Evolutionary conservation across 2,329 filamentous ascomycete species (phyloP).

Genomic region (Fusarium sp.): DNA sequence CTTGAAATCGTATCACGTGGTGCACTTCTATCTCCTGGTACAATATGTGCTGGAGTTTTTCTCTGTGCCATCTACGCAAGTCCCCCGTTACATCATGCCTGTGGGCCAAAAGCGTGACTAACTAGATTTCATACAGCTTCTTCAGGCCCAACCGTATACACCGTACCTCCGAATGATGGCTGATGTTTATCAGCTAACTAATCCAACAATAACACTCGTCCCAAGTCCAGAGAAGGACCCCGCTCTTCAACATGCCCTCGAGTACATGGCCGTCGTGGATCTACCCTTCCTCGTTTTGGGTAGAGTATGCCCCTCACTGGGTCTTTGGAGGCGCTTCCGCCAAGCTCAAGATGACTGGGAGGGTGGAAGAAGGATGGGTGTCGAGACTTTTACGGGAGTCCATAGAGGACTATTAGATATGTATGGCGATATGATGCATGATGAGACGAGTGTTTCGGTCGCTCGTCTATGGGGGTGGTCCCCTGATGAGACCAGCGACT

Average conservation of each 20-base stretch:
- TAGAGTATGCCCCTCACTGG: not conserved
- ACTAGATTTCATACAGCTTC: not conserved
- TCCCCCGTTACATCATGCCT: not conserved
- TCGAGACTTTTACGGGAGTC: not conserved
- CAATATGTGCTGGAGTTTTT: not conserved
- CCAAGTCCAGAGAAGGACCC: not conserved
- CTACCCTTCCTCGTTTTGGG: not conserved
- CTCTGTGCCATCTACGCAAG: not conserved
- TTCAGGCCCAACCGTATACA: not conserved
- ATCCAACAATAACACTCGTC: not conserved
- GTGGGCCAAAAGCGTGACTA: not conserved
- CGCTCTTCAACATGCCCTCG: not conserved
- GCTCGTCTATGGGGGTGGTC: not conserved
- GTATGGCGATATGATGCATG: not conserved
- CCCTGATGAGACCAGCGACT: not conserved
- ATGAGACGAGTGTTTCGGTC: not conserved
- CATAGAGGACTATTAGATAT: not conserved
- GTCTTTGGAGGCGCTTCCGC: not conserved
- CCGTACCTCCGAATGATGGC: not conserved
- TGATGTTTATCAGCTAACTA: not conserved
- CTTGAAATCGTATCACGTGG: not conserved
- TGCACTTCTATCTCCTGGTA: not conserved
- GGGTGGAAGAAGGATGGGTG: not conserved
- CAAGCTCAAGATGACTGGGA: not conserved
- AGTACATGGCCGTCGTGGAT: not conserved